Evolutionary conservation across 2,329 filamentous ascomycete genomes (phyloP).

Genomic region (Colletotrichum liaoningense): DNA sequence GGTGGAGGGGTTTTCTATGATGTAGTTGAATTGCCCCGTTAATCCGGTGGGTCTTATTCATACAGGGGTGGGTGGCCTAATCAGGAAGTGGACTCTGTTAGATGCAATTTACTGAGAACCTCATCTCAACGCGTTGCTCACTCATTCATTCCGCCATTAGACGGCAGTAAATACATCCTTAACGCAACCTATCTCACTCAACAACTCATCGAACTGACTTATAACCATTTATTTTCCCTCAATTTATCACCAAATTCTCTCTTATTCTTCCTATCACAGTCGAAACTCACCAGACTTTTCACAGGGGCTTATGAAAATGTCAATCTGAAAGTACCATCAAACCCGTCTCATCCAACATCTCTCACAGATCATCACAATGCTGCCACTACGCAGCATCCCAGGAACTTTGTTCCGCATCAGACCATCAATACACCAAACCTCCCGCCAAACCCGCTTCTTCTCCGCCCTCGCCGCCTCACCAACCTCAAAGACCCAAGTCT

Average conservation of each 20-base stretch:
- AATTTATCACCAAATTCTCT: too few species aligned
- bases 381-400: neutral
- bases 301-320: slow-evolving; percentile 1
- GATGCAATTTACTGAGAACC: slow-evolving; percentile 28
- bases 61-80: slow-evolving; percentile 15
- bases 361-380: neutral
- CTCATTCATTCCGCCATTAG: slow-evolving; percentile 36
- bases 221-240: too few species aligned
- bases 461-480: slow-evolving; percentile 50
- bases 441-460: neutral
- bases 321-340: neutral
- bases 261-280: too few species aligned
- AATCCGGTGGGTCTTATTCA: neutral
- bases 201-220: neutral
- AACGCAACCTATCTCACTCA: neutral
- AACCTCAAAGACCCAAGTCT: slow-evolving; percentile 71
- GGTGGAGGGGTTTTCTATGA: slow-evolving; percentile 28
- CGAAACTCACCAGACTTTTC: neutral
- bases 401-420: neutral
- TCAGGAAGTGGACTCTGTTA: slow-evolving; percentile 13
- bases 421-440: too few species aligned
- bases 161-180: neutral
- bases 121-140: slow-evolving; percentile 13
- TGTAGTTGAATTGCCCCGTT: slow-evolving; percentile 25
- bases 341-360: neutral